Evolutionary conservation across 768 basidiomycete genomes (phyloP).

Genomic region (Tricholoma furcatifolium): DNA sequence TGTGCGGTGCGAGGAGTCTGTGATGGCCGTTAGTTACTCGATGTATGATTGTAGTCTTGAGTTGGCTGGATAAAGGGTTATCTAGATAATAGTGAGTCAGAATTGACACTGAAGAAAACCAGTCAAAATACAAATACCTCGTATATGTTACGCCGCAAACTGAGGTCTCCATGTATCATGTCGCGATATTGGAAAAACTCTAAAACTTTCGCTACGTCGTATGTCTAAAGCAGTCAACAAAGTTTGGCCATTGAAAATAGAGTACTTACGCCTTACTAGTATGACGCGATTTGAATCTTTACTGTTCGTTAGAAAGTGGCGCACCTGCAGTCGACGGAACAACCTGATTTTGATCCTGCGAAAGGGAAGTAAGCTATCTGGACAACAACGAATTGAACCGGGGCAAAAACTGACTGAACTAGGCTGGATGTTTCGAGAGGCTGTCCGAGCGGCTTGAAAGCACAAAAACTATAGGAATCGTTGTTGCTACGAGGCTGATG

Average conservation of each 20-base stretch:
- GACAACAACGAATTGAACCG: no score
- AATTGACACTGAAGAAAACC: no score
- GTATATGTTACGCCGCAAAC: slow-evolving; percentile 19
- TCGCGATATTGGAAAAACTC: slow-evolving; percentile 3
- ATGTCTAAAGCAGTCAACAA: background rate
- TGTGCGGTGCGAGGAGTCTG: no score
- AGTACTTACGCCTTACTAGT: slow-evolving; percentile 28
- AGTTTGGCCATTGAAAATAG: background rate
- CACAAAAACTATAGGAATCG: no score
- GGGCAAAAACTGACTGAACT: no score
- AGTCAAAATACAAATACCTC: background rate
- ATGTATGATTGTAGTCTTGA: background rate
- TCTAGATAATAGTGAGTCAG: slow-evolving; percentile 4
- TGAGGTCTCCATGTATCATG: slow-evolving; percentile 1
- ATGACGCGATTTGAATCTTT: slow-evolving; percentile 21
- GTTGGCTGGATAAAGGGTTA: background rate
- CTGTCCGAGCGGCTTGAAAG: no score
- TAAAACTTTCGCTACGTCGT: slow-evolving; percentile 25
- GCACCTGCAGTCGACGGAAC: no score
- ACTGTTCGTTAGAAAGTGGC: slow-evolving; percentile 26
- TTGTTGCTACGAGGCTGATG: no score
- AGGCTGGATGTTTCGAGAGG: no score
- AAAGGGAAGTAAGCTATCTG: no score
- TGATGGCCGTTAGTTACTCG: background rate
- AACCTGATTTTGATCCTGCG: no score